phyloP scores from a whole-genome alignment of 371 early-diverging fungal species.

The Nematocida sp. region DNA sequence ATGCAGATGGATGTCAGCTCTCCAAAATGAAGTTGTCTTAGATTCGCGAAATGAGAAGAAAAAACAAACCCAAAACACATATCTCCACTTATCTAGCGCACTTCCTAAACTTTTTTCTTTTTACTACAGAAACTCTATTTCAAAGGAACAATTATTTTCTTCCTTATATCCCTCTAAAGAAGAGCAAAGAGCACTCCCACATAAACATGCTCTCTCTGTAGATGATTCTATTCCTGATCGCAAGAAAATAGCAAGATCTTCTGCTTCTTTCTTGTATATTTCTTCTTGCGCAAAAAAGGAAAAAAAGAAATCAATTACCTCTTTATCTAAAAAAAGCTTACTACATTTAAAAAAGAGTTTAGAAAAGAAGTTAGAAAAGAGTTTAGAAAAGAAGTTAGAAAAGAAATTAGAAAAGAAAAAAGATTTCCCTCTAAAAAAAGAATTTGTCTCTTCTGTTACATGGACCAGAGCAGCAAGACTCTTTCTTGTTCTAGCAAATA shows the following conservation, averaged over 20 bases:
- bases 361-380: background rate
- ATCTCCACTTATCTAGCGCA: background rate
- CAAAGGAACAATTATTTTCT: background rate
- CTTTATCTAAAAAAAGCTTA: background rate
- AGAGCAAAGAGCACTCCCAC: background rate
- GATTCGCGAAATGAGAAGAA: background rate
- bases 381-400: constrained; percentile 5
- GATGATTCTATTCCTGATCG: background rate
- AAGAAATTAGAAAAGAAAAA: constrained; percentile 60
- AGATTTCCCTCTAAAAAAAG: constrained; percentile 85
- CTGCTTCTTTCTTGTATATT: background rate
- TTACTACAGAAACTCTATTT: background rate
- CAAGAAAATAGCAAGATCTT: background rate
- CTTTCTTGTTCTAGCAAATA: constrained; percentile 90
- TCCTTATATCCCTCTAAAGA: background rate
- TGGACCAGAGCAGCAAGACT: constrained; percentile 97
- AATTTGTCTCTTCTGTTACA: constrained; percentile 90
- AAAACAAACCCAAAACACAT: background rate
- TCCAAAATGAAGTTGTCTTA: background rate
- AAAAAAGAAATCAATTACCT: background rate
- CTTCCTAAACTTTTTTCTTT: no score
- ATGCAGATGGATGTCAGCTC: constrained; percentile 25
- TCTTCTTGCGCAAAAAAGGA: no score
- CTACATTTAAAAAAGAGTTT: background rate
- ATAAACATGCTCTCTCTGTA: no score